A percentile compares a stretch with the other conserved stretches of the same genome.
These are phyloP conservation scores for Triticum turgidum DNA, from an alignment of 176 grass and related monocot species.

Conservation along the genomic window DNA sequence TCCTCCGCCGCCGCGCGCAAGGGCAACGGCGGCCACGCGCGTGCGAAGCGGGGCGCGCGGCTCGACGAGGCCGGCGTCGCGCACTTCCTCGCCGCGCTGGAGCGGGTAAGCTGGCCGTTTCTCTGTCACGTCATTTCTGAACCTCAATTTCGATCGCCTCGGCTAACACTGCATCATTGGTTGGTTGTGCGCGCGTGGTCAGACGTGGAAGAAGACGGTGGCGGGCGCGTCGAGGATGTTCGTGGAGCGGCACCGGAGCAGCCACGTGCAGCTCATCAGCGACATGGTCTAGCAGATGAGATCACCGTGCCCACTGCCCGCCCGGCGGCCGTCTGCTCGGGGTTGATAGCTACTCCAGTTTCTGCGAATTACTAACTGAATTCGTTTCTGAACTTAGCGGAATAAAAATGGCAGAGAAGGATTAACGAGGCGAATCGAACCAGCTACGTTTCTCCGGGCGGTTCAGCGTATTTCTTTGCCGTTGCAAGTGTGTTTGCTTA, in stretches of 20 bases:
- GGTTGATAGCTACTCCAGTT: not conserved
- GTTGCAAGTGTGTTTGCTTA: constrained; percentile 12
- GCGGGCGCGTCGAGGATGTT: constrained; percentile 91
- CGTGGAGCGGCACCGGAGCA: constrained; percentile 68
- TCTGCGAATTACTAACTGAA: not conserved
- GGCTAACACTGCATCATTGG: not conserved
- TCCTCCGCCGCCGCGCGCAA: constrained; percentile 24
- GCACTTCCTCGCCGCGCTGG: constrained; percentile 67
- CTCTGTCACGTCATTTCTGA: not conserved
- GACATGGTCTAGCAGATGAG: constrained; percentile 57
- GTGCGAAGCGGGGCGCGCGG: constrained; percentile 32
- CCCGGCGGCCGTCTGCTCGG: not conserved
- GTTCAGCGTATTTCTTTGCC: not conserved
- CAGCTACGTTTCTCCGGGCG: not conserved
- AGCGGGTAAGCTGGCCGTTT: constrained; percentile 41
- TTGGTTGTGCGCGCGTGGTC: not conserved
- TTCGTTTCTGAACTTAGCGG: not conserved
- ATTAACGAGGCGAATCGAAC: not conserved
- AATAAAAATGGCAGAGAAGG: constrained; percentile 13
- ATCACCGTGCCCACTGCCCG: not conserved
- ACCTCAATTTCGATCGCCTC: not conserved
- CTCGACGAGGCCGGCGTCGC: constrained; percentile 57
- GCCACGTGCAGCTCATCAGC: constrained; percentile 80
- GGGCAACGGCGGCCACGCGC: not conserved
- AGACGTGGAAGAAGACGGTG: constrained; percentile 95